Evolutionary conservation across 768 basidiomycete genomes (phyloP).

Genomic region (Phylloporus arenicola): DNA sequence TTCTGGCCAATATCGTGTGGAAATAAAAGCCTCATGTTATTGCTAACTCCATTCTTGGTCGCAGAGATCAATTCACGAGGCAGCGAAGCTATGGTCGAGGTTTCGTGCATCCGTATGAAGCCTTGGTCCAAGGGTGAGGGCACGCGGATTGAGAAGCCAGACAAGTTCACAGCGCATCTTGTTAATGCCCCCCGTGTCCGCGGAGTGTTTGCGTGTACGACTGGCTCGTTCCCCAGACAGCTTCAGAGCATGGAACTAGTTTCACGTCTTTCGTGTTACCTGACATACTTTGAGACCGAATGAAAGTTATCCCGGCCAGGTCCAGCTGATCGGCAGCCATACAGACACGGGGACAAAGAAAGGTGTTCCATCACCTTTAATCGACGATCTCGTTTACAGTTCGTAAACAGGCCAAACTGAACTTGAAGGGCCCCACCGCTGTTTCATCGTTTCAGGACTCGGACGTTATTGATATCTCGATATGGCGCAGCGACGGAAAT

Average conservation of each 20-base stretch:
- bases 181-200: conserved; percentile 19
- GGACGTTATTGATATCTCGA: conserved; percentile 23
- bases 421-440: conserved; percentile 10
- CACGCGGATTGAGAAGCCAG: conserved; percentile 10
- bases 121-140: conserved; percentile 7
- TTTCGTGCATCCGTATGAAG: conserved; percentile 21
- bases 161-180: conserved; percentile 9
- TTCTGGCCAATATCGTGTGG: conserved; percentile 2
- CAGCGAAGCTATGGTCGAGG: conserved; percentile 7
- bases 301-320: not conserved
- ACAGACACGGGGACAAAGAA: conserved; percentile 3
- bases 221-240: conserved; percentile 10
- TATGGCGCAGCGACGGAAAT: conserved; percentile 20
- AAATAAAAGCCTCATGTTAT: not conserved
- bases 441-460: conserved; percentile 20
- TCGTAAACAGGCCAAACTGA: conserved; percentile 8
- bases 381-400: conserved; percentile 6
- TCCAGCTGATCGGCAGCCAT: conserved; percentile 17
- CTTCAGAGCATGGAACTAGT: conserved; percentile 4
- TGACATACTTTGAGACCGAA: conserved; percentile 5
- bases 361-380: conserved; percentile 19
- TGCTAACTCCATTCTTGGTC: conserved; percentile 5
- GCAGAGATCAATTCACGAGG: conserved; percentile 10
- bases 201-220: conserved; percentile 11
- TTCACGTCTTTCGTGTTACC: not conserved